phyloP scores from a whole-genome alignment of 2,329 filamentous ascomycete genomes.

The Sporothrix pallida region DNA sequence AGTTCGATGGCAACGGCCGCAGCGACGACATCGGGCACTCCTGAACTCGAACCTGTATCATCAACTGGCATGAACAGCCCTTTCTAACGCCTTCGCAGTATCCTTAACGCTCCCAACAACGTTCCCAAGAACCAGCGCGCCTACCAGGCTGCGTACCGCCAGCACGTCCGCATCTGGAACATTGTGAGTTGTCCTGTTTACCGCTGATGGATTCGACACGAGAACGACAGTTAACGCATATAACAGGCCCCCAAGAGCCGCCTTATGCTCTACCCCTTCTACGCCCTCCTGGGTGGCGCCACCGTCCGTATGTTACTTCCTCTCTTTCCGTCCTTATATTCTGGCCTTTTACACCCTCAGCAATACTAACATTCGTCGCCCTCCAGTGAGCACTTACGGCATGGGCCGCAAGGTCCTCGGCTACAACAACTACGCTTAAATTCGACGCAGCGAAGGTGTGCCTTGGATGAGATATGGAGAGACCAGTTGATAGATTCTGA shows the following conservation, averaged over 20 bases:
- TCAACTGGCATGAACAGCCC: not conserved
- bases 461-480: not conserved
- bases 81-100: constrained; percentile 45
- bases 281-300: constrained; percentile 66
- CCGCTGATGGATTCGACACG: constrained; percentile 11
- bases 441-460: not conserved
- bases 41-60: not conserved
- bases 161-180: constrained; percentile 73
- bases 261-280: constrained; percentile 71
- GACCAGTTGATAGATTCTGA: constrained; percentile 8
- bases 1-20: not conserved
- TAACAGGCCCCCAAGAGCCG: constrained; percentile 68
- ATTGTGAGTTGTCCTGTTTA: constrained; percentile 66
- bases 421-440: constrained; percentile 74
- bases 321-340: not conserved
- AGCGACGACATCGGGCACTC: not conserved
- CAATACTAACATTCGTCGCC: not conserved
- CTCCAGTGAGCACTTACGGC: constrained; percentile 69
- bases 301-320: constrained; percentile 56
- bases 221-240: constrained; percentile 38
- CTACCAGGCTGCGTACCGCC: constrained; percentile 75
- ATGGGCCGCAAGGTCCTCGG: constrained; percentile 74
- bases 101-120: constrained; percentile 75
- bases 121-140: constrained; percentile 76
- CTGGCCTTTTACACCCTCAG: not conserved